Evolutionary conservation across 192 early-diverging fungal genomes (phyloP).

Genomic region (Backusella luteola): DNA sequence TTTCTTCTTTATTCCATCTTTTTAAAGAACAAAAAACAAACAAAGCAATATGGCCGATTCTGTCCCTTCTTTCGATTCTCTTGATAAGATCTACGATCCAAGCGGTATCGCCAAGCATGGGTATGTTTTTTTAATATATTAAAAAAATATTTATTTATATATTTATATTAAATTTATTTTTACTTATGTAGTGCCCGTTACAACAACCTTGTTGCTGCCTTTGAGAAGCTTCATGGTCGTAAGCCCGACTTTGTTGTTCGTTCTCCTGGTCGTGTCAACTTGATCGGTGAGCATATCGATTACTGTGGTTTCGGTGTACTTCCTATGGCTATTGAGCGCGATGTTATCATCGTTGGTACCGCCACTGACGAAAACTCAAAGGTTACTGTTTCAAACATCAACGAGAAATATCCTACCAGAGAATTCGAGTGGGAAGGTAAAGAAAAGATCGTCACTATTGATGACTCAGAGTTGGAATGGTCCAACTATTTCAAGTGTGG

Average conservation of each 20-base stretch:
- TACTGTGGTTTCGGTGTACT: constrained; percentile 92
- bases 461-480: constrained; percentile 73
- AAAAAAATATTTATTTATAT: background rate
- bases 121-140: constrained; percentile 2
- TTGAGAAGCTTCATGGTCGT: constrained; percentile 51
- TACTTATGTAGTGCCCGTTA: constrained; percentile 46
- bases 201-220: constrained; percentile 43
- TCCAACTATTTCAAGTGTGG: constrained; percentile 92
- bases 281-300: constrained; percentile 98
- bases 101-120: constrained; percentile 21
- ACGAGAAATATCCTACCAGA: constrained; percentile 47
- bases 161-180: background rate
- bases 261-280: constrained; percentile 89
- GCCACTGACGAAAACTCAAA: constrained; percentile 32
- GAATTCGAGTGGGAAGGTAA: constrained; percentile 50
- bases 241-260: constrained; percentile 81
- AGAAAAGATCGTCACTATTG: constrained; percentile 62
- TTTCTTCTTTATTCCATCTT: background rate
- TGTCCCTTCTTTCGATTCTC: constrained; percentile 26
- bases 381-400: constrained; percentile 56
- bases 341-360: constrained; percentile 59
- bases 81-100: constrained; percentile 26
- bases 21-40: background rate
- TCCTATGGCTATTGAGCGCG: constrained; percentile 93
- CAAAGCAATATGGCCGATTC: constrained; percentile 16